Evolutionary conservation across 164 flowering plant genomes (phyloP), one percentile per base, ranked within the genome.

Genomic region (Tinospora cordifolia): DNA sequence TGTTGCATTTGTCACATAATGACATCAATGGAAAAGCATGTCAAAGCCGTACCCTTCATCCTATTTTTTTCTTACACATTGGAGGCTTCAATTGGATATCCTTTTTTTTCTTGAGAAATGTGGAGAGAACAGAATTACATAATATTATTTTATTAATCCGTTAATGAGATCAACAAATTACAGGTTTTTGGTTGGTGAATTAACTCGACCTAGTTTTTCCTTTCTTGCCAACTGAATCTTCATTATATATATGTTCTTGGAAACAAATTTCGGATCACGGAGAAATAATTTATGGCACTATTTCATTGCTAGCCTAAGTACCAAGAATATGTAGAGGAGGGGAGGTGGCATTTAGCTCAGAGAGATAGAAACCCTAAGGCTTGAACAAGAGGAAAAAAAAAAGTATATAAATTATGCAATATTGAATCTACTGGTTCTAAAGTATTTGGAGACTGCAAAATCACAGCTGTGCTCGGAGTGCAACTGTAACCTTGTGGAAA

Each of bases 1-100:
- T 64, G 66, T 25, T 17, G 66, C 46, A 27, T 34, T 30, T 64
- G 66, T 64, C 41, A 64, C 44, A 34, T 34, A 39, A 64, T 34
- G 66, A 64, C 41, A 34, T n/a, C 39, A 15, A 36, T 58, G 22
- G 66, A 19, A 8, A 64, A 27, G 44, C 44, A 64, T 64, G 66
- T 34, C 34, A 30, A 12, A 14, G 6, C 46, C 40, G 66, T 64
- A 64, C 44, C 44, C 34, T 64, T 19, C 39, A 64, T 15, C 66
- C 66, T 34, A 64, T 10, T 64, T 63, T 36, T 64, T 22, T 64
- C 41, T 34, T 64, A 34, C 41, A n/a, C 19, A 14, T 64, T 34
- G 24, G 39, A 64, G 62, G 41, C 66, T 64, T 63, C 30, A 13
- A 22, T 54, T 54, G 60, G 60, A 54, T 54, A 8, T 9, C 60